Conservation (phyloP, 495 filamentous ascomycete genomes). For the Amphirosellinia nigrospora region DNA sequence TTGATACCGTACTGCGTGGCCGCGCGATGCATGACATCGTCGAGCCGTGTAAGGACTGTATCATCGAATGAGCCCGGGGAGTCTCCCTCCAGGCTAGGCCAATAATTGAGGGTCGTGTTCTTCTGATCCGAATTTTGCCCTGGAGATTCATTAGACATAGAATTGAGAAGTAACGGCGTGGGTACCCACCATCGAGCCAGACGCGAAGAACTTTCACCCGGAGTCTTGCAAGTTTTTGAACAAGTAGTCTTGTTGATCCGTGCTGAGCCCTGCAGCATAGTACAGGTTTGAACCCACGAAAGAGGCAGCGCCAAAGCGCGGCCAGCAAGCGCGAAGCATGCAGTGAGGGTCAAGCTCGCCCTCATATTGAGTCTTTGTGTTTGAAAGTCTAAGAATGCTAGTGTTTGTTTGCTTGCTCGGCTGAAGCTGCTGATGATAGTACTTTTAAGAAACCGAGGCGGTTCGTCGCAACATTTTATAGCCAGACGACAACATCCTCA, state of each 20-base stretch:
- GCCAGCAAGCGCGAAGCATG: neutral
- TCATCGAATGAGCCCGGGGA: slow-evolving; percentile 16
- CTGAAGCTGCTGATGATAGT: neutral
- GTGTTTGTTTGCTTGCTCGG: neutral
- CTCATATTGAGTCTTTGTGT: slow-evolving; percentile 1
- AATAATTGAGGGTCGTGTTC: neutral
- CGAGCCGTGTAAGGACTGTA: slow-evolving; percentile 15
- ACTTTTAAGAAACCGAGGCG: neutral
- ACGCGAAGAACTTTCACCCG: slow-evolving; percentile 28
- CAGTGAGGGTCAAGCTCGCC: neutral
- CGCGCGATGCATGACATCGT: slow-evolving; percentile 24
- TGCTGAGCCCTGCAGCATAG: slow-evolving; percentile 12
- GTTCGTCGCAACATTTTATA: neutral
- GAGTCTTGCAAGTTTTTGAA: slow-evolving; percentile 17
- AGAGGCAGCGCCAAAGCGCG: slow-evolving; percentile 14
- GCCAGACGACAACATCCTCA: neutral
- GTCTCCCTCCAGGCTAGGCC: neutral
- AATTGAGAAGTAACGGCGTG: neutral
- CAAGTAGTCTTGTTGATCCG: slow-evolving; percentile 12
- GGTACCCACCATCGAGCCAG: slow-evolving; percentile 21
- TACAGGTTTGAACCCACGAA: slow-evolving; percentile 14
- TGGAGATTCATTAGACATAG: neutral
- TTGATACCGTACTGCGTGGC: slow-evolving; percentile 25
- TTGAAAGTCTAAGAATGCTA: neutral
- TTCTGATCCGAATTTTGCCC: neutral